These are phyloP conservation scores for Ceraceosorus bombacis DNA, from an alignment of 1,284 basidiomycete species.

Conservation along the genomic window DNA sequence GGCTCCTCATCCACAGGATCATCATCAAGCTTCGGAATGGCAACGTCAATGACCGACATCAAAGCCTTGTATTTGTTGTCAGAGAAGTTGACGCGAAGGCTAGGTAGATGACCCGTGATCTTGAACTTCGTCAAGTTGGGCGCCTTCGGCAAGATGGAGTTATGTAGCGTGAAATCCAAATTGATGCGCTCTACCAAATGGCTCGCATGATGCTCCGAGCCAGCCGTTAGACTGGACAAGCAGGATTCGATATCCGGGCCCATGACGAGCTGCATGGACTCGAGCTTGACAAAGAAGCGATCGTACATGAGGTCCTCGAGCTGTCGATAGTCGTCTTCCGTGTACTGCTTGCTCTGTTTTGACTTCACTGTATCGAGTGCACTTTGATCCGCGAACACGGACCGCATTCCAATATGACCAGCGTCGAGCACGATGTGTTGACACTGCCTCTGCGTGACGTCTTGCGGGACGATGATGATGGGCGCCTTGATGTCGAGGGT, in stretches of 20 bases:
- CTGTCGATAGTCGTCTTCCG: conserved; percentile 76
- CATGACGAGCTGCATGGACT: conserved; percentile 85
- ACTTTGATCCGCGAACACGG: conserved; percentile 77
- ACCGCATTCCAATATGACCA: conserved; percentile 89
- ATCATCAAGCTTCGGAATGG: conserved; percentile 75
- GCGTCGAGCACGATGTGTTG: conserved; percentile 90
- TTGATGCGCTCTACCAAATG: conserved; percentile 86
- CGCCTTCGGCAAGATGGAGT: conserved; percentile 82
- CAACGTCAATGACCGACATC: conserved; percentile 85
- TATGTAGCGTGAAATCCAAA: conserved; percentile 82
- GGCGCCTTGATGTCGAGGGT: conserved; percentile 95
- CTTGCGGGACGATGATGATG: conserved; percentile 90
- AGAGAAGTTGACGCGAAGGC: conserved; percentile 84
- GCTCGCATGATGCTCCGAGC: conserved; percentile 54
- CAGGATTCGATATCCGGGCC: conserved; percentile 78
- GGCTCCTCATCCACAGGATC: conserved; percentile 34
- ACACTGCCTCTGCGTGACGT: conserved; percentile 66
- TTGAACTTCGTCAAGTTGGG: conserved; percentile 83
- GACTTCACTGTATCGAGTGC: conserved; percentile 70
- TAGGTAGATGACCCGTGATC: conserved; percentile 80
- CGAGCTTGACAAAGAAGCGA: conserved; percentile 72
- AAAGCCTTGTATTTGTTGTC: conserved; percentile 91
- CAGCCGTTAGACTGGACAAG: conserved; percentile 57
- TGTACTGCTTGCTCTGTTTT: conserved; percentile 80
- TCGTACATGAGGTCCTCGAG: conserved; percentile 97